Base-by-base conservation (phyloP, 2,329 filamentous ascomycete species). In the Dryadomyces quercus-mongolicae region DNA sequence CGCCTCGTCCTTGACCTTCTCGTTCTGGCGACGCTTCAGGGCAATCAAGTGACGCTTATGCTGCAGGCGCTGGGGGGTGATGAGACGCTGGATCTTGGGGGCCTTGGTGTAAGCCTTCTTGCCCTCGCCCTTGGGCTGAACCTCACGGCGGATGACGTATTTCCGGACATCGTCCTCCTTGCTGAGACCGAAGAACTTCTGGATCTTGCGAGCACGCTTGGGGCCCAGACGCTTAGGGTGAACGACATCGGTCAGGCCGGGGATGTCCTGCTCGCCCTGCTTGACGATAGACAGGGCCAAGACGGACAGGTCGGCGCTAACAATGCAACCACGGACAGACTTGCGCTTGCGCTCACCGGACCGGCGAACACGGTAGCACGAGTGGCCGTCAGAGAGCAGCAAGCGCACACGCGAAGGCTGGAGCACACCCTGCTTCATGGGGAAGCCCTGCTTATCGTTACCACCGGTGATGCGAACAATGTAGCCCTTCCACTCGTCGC, bases 361-460 rank as follows among this genome's bases (percentile, higher is more conserved):
- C 73, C 93, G 91, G 77, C 93, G 92, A 72, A 92, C 84, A 72
- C 93, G 92, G 86, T 97, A 98, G 88, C 93, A 98, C 67, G 89
- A 93, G 88, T 97, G 93, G 74, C 93, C 93, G 55, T 95, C 90
- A 72, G 86, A 72, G 71, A 98, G 89, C 69, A 98, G 87, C 65
- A 98, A 90, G 66, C 88, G 86, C 78, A 96, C 93, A 93, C 93
- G 93, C 74, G 88, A 93, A 68, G 93, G 91, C 76, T 95, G 88
- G 83, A 98, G 92, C 74, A 95, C 88, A 82, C 93, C 93, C 86
- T 98, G 94, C 90, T 98, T 98, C 93, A 98, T 98, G 67, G 93
- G 93, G 85, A 98, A 98, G 81, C 93, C 93, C 83, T 98, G 94
- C 89, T 98, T 98, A 88, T 98, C 93, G 87, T 98, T 98, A 73